Evolutionary conservation across 176 grass and related monocot species (phyloP).

Genomic region (Oryza brachyantha): DNA sequence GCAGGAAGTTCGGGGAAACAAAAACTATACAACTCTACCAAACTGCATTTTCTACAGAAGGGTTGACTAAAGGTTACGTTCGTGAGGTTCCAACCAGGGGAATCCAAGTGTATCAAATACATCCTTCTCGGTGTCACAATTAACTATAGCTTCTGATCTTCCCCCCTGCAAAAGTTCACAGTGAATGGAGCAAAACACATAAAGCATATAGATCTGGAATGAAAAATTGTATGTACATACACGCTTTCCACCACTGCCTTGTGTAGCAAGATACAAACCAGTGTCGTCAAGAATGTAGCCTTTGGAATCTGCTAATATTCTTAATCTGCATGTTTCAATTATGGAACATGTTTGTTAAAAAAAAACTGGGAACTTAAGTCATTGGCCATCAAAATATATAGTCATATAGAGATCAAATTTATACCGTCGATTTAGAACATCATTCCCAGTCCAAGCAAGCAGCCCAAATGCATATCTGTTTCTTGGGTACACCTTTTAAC

Average conservation of each 20-base stretch:
- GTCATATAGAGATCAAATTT: constrained; percentile 14
- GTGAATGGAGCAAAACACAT: background rate
- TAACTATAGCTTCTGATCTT: constrained; percentile 57
- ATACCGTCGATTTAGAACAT: constrained; percentile 92
- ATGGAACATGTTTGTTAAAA: background rate
- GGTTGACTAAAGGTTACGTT: constrained; percentile 58
- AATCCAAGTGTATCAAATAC: constrained; percentile 87
- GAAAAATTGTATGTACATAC: constrained; percentile 28
- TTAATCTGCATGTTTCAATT: constrained; percentile 51
- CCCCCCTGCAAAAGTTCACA: constrained; percentile 44
- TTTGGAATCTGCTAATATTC: constrained; percentile 85
- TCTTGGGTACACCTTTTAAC: constrained; percentile 71
- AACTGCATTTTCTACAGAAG: constrained; percentile 11
- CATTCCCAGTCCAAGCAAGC: constrained; percentile 93
- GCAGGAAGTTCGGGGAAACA: background rate
- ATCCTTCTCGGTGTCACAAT: constrained; percentile 76
- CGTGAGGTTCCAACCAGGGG: constrained; percentile 77
- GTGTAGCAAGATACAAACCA: constrained; percentile 74
- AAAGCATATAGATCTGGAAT: background rate
- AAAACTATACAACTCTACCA: background rate
- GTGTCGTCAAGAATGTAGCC: constrained; percentile 83
- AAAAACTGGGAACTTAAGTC: background rate
- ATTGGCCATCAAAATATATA: too few relatives aligned
- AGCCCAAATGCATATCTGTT: constrained; percentile 81
- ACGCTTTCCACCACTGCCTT: constrained; percentile 53